phyloP scores from a whole-genome alignment of 371 early-diverging fungal genomes.

The Actinomucor elegans region DNA sequence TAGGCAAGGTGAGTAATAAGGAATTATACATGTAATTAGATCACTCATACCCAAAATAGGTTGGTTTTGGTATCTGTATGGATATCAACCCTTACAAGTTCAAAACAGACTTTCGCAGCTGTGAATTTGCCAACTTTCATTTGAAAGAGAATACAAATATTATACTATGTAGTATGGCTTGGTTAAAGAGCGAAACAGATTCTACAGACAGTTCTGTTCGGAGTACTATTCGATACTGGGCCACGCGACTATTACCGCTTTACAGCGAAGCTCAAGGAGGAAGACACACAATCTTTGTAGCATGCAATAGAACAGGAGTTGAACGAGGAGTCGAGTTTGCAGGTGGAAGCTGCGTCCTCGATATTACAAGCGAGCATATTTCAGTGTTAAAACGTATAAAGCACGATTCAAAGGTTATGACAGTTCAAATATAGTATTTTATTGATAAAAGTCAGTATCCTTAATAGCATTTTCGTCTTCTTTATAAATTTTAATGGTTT shows the following conservation, averaged over 20 bases:
- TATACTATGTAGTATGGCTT: conserved; percentile 70
- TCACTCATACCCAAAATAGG: conserved; percentile 27
- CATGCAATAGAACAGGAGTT: conserved; percentile 66
- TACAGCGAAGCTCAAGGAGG: neutral
- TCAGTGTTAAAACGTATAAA: conserved; percentile 36
- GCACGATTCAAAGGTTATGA: no score
- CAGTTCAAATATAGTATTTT: no score
- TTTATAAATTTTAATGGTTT: conserved; percentile 97
- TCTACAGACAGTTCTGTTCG: no score
- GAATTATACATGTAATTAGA: neutral
- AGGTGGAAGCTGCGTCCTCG: conserved; percentile 55
- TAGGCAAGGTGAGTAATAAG: conserved; percentile 55
- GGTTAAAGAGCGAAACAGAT: conserved; percentile 50
- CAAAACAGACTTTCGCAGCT: conserved; percentile 57
- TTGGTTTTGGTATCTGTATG: conserved; percentile 83
- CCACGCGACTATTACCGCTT: conserved; percentile 53
- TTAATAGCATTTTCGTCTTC: conserved; percentile 72
- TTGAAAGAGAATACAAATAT: conserved; percentile 40
- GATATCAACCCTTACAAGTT: conserved; percentile 80
- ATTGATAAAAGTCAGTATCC: conserved; percentile 38
- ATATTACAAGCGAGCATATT: conserved; percentile 26
- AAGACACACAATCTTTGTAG: conserved; percentile 39
- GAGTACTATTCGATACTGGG: conserved; percentile 63
- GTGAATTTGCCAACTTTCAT: conserved; percentile 74
- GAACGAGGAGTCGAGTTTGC: conserved; percentile 61